Evolutionary conservation across 73 alveolate genomes (phyloP).

Genomic region (Paramecium bursaria): DNA sequence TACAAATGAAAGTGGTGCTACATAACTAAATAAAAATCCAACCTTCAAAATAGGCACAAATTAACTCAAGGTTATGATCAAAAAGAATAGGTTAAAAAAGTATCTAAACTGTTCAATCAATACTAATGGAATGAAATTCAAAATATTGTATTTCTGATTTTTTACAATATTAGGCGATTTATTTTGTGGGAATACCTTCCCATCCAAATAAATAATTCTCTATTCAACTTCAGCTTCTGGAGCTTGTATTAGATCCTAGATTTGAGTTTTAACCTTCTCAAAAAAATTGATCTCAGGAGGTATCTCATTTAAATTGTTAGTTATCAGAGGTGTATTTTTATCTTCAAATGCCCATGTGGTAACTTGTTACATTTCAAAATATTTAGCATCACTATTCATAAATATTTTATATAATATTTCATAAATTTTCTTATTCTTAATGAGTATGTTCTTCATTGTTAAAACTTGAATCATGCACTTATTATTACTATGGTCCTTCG

Average conservation of each 20-base stretch:
- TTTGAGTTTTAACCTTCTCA: slow-evolving; percentile 43
- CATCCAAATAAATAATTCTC: slow-evolving; percentile 66
- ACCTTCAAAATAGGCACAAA: slow-evolving; percentile 76
- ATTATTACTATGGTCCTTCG: too few relatives aligned
- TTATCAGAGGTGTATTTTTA: too few relatives aligned
- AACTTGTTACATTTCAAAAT: too few relatives aligned
- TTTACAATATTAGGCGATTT: slow-evolving; percentile 68
- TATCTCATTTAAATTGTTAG: too few relatives aligned
- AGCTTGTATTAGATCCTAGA: slow-evolving; percentile 35
- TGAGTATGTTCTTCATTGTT: too few relatives aligned
- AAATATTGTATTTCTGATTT: slow-evolving; percentile 73
- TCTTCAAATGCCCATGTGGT: too few relatives aligned
- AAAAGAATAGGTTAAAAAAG: slow-evolving; percentile 76
- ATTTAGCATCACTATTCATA: too few relatives aligned
- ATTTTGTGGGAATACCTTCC: slow-evolving; percentile 66
- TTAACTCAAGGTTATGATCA: slow-evolving; percentile 73
- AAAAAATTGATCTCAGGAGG: slow-evolving; percentile 41
- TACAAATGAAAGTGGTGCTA: slow-evolving; percentile 94
- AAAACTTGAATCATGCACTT: too few relatives aligned
- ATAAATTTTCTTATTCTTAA: too few relatives aligned
- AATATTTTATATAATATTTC: too few relatives aligned
- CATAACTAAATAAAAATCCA: slow-evolving; percentile 82
- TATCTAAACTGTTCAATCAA: slow-evolving; percentile 74
- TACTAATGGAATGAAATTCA: slow-evolving; percentile 75
- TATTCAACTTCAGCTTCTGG: slow-evolving; percentile 67